These are phyloP conservation scores for Pyricularia sp. DNA, from an alignment of 2,329 filamentous ascomycete genomes.

Conservation along the genomic window DNA sequence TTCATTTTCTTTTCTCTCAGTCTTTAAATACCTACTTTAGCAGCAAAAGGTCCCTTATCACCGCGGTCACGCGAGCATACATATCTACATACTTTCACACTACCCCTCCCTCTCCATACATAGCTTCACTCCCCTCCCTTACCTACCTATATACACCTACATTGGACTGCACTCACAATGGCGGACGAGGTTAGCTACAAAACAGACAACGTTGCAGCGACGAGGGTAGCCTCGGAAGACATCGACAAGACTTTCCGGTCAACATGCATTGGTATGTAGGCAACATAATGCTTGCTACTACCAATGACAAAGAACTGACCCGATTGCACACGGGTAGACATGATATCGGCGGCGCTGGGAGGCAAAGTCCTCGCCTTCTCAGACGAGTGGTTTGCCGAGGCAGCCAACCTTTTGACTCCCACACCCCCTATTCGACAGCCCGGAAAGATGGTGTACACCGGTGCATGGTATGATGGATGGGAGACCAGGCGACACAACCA, in stretches of 20 bases:
- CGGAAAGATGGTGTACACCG: constrained; percentile 60
- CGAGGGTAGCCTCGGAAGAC: constrained; percentile 37
- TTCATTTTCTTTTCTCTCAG: not conserved
- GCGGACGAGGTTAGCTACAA: constrained; percentile 42
- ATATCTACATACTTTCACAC: not conserved
- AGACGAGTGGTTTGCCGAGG: constrained; percentile 61
- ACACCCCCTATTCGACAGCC: constrained; percentile 51
- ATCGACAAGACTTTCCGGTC: constrained; percentile 55
- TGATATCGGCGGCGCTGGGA: constrained; percentile 51
- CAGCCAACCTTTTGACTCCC: constrained; percentile 54
- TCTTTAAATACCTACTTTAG: not conserved
- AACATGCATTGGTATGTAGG: constrained; percentile 46
- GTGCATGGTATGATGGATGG: constrained; percentile 65
- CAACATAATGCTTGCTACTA: not conserved
- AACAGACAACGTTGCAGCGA: constrained; percentile 43
- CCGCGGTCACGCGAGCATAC: not conserved
- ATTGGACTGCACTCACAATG: constrained; percentile 14
- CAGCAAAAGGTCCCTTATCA: not conserved
- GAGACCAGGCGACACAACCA: constrained; percentile 59
- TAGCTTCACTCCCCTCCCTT: not conserved
- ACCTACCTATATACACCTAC: not conserved
- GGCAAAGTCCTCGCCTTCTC: constrained; percentile 57
- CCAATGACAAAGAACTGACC: constrained; percentile 1
- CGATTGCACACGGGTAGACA: constrained; percentile 30
- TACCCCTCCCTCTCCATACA: not conserved